Conservation (phyloP, 768 basidiomycete species). For the Mycena sanguinolenta region DNA sequence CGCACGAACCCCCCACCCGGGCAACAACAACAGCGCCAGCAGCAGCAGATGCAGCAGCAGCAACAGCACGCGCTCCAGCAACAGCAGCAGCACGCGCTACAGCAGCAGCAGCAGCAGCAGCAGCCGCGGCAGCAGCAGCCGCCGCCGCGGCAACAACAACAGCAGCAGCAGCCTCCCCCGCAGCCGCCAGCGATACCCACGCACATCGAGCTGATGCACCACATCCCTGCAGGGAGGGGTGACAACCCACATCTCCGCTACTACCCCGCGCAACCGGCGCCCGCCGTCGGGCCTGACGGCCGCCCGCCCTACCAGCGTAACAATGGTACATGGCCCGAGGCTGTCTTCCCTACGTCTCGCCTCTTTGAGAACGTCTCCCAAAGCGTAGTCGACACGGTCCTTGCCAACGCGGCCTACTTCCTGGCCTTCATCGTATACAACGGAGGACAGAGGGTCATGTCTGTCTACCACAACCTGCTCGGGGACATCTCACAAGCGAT, state of each 20-base stretch:
- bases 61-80: too few species aligned
- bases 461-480: too few species aligned
- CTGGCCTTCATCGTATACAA: too few species aligned
- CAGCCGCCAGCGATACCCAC: not conserved
- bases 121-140: too few species aligned
- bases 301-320: not conserved
- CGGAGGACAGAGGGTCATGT: too few species aligned
- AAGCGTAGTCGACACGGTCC: too few species aligned
- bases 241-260: slow-evolving; percentile 1
- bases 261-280: not conserved
- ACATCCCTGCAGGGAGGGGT: not conserved
- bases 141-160: too few species aligned
- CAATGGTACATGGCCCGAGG: not conserved
- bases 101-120: too few species aligned
- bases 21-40: not conserved
- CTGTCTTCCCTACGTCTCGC: not conserved
- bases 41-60: too few species aligned
- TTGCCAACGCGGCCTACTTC: too few species aligned
- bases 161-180: too few species aligned
- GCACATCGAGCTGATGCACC: not conserved
- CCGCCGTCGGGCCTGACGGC: not conserved
- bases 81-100: not conserved
- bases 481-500: not conserved
- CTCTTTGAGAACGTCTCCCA: not conserved
- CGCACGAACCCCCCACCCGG: too few species aligned